Conservation (phyloP, 305 asterid genomes). For the Fraxinus ornus region DNA sequence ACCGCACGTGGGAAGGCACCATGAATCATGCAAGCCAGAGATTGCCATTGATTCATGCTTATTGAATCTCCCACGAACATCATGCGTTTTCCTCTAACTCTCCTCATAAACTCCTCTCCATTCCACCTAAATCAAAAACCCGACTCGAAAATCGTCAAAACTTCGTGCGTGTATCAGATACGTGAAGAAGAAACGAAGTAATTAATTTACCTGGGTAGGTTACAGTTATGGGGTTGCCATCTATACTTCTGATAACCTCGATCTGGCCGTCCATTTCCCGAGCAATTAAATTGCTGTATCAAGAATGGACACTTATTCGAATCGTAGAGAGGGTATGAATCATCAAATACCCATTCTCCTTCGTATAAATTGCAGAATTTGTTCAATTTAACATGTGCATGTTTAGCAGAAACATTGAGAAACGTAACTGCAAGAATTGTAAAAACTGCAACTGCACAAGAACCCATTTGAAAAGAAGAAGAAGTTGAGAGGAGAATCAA, state of each 20-base stretch:
- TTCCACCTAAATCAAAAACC: conserved; percentile 22
- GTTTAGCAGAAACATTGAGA: background rate
- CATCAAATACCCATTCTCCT: conserved; percentile 44
- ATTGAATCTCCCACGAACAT: conserved; percentile 48
- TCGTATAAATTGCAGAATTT: conserved; percentile 26
- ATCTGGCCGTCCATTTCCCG: conserved; percentile 40
- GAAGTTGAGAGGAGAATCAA: background rate
- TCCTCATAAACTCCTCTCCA: conserved; percentile 19
- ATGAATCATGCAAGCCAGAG: conserved; percentile 38
- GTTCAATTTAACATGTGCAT: background rate
- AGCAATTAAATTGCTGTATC: conserved; percentile 33
- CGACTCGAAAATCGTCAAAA: background rate
- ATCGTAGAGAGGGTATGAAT: conserved; percentile 43
- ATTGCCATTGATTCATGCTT: conserved; percentile 41
- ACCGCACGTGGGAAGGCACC: conserved; percentile 25
- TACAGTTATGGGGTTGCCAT: conserved; percentile 49
- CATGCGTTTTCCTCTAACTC: conserved; percentile 32
- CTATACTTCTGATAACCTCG: conserved; percentile 25
- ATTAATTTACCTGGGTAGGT: conserved; percentile 31
- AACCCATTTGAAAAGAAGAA: conserved; percentile 17
- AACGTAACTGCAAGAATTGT: background rate
- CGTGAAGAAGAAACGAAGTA: background rate
- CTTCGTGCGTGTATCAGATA: background rate
- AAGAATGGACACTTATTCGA: conserved; percentile 37
- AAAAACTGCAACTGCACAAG: background rate